Percentiles rank a stretch among this genome's conserved stretches.
phyloP scores from a whole-genome alignment of 1,284 basidiomycete species.

The Inonotus obliquus region DNA sequence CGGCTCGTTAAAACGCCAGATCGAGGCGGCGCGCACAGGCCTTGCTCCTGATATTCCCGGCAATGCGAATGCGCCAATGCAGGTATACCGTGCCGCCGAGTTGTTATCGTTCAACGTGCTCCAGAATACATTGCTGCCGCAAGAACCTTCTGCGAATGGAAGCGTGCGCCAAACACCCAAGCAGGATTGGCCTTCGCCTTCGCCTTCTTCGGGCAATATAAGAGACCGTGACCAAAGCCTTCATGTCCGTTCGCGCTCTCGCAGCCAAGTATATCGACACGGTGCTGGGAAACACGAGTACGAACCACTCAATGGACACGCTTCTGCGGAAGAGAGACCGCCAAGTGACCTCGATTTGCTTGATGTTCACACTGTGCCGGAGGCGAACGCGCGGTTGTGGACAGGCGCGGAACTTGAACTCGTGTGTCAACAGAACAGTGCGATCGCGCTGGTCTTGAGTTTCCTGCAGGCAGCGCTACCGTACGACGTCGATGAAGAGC shows the following conservation, averaged over 20 bases:
- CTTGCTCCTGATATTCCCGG: slow-evolving; percentile 26
- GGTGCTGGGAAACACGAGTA: slow-evolving; percentile 15
- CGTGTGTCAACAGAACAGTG: slow-evolving; percentile 34
- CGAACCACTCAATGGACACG: slow-evolving; percentile 6
- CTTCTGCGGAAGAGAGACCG: not conserved
- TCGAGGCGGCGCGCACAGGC: slow-evolving; percentile 42
- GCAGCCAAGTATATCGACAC: slow-evolving; percentile 16
- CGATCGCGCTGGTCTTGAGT: slow-evolving; percentile 32
- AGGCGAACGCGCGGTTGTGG: slow-evolving; percentile 14
- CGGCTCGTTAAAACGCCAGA: slow-evolving; percentile 63
- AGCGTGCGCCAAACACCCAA: slow-evolving; percentile 1
- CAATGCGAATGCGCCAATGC: slow-evolving; percentile 32
- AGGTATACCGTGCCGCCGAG: slow-evolving; percentile 61
- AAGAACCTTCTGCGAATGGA: slow-evolving; percentile 11
- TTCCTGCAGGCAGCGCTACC: slow-evolving; percentile 20
- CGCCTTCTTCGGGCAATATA: not conserved
- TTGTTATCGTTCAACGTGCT: slow-evolving; percentile 74
- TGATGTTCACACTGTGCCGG: not conserved
- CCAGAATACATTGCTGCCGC: slow-evolving; percentile 70
- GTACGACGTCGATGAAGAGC: slow-evolving; percentile 16
- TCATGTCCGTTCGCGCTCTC: slow-evolving; percentile 16
- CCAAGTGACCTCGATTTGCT: not conserved
- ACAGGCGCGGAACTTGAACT: slow-evolving; percentile 30
- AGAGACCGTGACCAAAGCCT: not conserved
- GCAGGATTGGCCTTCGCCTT: not conserved